Evolutionary conservation across 805 yeast genomes (phyloP), one percentile per base, ranked within the genome.

Genomic region (Candida boidinii): DNA sequence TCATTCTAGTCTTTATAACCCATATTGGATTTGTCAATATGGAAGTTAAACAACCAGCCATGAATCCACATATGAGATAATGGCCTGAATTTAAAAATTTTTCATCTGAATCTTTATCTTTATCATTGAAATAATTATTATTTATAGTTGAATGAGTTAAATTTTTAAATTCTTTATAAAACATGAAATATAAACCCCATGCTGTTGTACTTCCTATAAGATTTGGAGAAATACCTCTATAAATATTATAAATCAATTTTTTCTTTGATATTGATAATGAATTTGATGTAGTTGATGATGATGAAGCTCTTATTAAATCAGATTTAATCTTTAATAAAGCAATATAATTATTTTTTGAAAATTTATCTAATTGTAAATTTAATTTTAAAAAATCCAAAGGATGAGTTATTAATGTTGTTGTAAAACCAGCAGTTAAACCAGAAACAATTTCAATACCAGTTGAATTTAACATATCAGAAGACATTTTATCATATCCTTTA

Each of bases 1-100:
- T 66, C 43, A 90, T 79, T 39, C 97, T 66, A 0, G 98, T 92
- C 55, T 92, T 92, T 14, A 92, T 54, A 2, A 92, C 95, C 98
- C 98, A 90, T 9, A 90, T 70, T 1, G 98, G 98, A 50, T 87
- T 92, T 1, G 98, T 88, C 12, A 83, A 26, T 0, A 85, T 35
- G 1, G 94, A 71, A 0, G 96, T 85, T 5, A 76, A 47, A 26
- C 76, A 48, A 0, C 98, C 98, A 0, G 96, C 87, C 2, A 66
- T 41, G 30, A 76, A 68, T 2, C 87, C 82, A 30, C 79, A 58
- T 4, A 58, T 34, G 19, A 79, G 45, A 53, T 75, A 74, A 39
- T 68, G 64, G 34, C 57, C 52, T 7, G 76, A 57, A 16, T 56
- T 53, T 28, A 70, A 52, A 7, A 49, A 13, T 11, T 24, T 24